Evolutionary conservation across 2,329 filamentous ascomycete genomes (phyloP), one percentile per base, ranked within the genome.

Genomic region (Pseudogymnoascus verrucosus): DNA sequence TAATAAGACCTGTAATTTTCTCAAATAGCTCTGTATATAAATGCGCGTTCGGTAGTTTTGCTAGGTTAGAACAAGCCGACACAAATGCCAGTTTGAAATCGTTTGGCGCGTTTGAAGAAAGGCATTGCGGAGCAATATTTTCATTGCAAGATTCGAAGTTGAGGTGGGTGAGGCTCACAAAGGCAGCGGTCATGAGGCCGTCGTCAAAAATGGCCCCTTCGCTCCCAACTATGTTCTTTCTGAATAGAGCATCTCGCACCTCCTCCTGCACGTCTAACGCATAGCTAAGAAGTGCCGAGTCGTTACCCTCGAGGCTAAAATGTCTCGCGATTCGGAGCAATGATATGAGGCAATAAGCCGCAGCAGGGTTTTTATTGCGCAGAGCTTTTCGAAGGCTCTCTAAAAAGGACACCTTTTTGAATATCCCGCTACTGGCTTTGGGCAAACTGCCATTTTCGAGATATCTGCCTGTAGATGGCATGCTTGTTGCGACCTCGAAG

Each of bases 251-350:
- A 69, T 88, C 86, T 57, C 81, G 80, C 57, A 89, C 80, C 72
- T 89, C 87, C 69, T 88, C 85, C 69, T 89, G 86, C 7, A 89
- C 83, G 71, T 89, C 87, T 74, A 89, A 78, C 40, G 86, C 86
- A 71, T 87, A 89, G 71, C 85, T 88, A 65, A 88, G 78, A 62
- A 74, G 66, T 21, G 73, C 72, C 10, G 84, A 82, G 69, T 89
- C 87, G 69, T 81, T 85, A 8, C 51, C 51, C 65, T 88, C 83
- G 6, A 78, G 76, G 64, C 83, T 79, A 68, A 89, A 89, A 71
- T 89, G 84, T 36, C 86, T 81, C 11, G 85, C 84, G 40, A 82
- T 85, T 42, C 84, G 82, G 57, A 89, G 78, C 57, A 89, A 74
- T 16, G 81, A 80, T 14, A 88, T 83, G 12, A 89, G 77, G 67